Evolutionary conservation across 768 basidiomycete species (phyloP).

Genomic region (Auriculariales sp.): DNA sequence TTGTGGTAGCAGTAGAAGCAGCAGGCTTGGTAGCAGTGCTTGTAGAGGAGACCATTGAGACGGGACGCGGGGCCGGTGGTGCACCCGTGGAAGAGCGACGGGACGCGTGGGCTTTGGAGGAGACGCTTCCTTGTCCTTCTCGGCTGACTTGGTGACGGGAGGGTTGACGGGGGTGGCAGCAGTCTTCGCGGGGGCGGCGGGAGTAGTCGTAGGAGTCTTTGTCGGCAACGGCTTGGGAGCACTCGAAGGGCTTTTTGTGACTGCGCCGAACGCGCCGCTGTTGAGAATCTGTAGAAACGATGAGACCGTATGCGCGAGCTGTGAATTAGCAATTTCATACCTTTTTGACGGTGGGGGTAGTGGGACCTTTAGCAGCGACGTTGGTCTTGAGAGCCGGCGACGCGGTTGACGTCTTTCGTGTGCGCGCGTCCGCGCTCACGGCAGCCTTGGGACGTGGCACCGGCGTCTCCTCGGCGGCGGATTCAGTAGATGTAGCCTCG

Average conservation of each 20-base stretch:
- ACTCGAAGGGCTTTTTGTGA: too few species aligned
- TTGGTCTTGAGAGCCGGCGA: conserved; percentile 18
- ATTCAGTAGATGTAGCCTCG: conserved; percentile 11
- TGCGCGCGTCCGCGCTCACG: conserved; percentile 7
- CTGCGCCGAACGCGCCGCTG: conserved; percentile 50
- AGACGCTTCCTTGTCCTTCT: conserved; percentile 2
- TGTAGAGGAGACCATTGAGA: conserved; percentile 14
- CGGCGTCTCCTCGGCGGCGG: conserved; percentile 14
- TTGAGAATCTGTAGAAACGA: conserved; percentile 37
- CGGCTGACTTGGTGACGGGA: conserved; percentile 16
- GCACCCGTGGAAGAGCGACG: conserved; percentile 17
- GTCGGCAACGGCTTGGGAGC: conserved; percentile 28
- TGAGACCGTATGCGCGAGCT: conserved; percentile 9
- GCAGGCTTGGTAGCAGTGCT: conserved; percentile 8
- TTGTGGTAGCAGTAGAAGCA: conserved; percentile 6
- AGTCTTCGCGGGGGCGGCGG: conserved; percentile 16
- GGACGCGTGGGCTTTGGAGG: conserved; percentile 19
- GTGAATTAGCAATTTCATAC: conserved; percentile 21
- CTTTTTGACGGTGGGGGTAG: conserved; percentile 46
- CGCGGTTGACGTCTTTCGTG: conserved; percentile 22
- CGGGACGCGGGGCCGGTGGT: conserved; percentile 13
- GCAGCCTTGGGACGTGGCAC: conserved; percentile 21
- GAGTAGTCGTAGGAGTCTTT: conserved; percentile 8
- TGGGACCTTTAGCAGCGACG: conserved; percentile 1
- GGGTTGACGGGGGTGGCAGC: conserved; percentile 10